phyloP scores from a whole-genome alignment of 2,329 filamentous ascomycete species.

The Botrytis porri region DNA sequence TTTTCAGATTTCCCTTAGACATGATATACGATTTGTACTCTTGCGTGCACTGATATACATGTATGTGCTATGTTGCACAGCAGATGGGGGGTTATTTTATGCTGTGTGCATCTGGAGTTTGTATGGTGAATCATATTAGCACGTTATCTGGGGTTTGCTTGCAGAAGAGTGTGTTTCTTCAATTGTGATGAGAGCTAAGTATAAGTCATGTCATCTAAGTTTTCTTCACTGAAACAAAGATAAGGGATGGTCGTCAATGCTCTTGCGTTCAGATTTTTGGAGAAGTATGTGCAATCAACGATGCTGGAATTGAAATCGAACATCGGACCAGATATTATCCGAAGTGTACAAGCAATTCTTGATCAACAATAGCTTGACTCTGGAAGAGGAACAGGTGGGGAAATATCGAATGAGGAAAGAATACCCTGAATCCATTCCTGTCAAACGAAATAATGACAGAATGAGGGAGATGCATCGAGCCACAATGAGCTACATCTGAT shows the following conservation, averaged over 20 bases:
- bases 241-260: background rate
- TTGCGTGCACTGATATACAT: conserved; percentile 9
- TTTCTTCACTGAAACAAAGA: background rate
- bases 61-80: conserved; percentile 7
- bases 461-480: background rate
- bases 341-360: background rate
- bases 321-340: background rate
- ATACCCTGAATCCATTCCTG: background rate
- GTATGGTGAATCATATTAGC: background rate
- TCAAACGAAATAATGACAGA: background rate
- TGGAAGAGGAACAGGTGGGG: background rate
- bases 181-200: background rate
- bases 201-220: background rate
- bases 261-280: too few relatives aligned
- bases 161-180: background rate
- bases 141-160: conserved; percentile 6
- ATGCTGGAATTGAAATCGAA: background rate
- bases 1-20: conserved; percentile 2
- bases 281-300: background rate
- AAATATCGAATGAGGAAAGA: background rate
- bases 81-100: conserved; percentile 6
- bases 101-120: background rate
- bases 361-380: background rate
- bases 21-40: conserved; percentile 13
- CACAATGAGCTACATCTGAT: conserved; percentile 7